Conservation (phyloP, 164 flowering plant genomes). For the Pachysandra terminalis region DNA sequence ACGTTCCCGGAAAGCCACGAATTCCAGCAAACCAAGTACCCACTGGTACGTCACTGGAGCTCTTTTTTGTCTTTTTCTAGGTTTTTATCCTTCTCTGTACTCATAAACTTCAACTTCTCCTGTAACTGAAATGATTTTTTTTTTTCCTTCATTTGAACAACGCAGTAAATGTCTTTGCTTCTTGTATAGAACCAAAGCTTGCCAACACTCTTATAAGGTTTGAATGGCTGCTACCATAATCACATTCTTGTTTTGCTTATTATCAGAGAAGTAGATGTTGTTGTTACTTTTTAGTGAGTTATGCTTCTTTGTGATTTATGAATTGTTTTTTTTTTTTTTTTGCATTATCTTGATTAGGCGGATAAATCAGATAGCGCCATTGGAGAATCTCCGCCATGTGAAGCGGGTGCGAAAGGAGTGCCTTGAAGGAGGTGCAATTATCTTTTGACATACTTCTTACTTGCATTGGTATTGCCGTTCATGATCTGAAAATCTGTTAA, state of each 20-base stretch:
- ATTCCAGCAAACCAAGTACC: conserved; percentile 46
- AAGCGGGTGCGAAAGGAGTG: conserved; percentile 59
- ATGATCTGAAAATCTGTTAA: too few relatives aligned
- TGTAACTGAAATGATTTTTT: not conserved
- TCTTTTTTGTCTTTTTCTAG: not conserved
- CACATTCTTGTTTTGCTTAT: not conserved
- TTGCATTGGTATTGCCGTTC: not conserved
- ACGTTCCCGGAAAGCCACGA: conserved; percentile 58
- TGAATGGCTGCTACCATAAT: not conserved
- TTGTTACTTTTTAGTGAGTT: too few relatives aligned
- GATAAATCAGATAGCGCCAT: conserved; percentile 61
- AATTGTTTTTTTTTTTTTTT: not conserved
- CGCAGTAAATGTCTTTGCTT: conserved; percentile 61
- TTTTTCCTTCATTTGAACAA: not conserved
- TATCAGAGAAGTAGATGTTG: not conserved
- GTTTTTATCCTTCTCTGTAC: not conserved
- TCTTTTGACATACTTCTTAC: conserved; percentile 1
- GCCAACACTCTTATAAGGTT: conserved; percentile 78
- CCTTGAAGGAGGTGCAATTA: conserved; percentile 33
- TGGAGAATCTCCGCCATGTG: conserved; percentile 78
- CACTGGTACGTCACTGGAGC: conserved; percentile 41
- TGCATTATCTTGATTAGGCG: conserved; percentile 40
- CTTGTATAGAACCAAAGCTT: conserved; percentile 59
- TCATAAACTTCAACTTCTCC: not conserved
- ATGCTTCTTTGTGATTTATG: not conserved